These are phyloP conservation scores for Cutaneotrichosporon sp. DNA, from an alignment of 1,284 basidiomycete species.

Conservation along the genomic window DNA sequence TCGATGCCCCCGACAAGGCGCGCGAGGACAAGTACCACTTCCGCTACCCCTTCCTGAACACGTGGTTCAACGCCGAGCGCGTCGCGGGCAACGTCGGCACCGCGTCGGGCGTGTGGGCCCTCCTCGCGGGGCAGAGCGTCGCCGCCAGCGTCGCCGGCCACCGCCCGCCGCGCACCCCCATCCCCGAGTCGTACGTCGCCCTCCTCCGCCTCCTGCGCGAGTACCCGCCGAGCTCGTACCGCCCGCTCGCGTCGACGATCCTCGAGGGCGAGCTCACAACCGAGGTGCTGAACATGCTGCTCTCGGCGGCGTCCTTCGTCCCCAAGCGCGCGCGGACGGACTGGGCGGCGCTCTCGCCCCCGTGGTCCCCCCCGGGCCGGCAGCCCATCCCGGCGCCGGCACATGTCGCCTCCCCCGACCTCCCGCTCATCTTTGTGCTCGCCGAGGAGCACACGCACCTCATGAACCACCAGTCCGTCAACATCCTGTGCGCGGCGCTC, in stretches of 20 bases:
- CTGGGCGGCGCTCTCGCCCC: background rate
- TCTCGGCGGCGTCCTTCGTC: background rate
- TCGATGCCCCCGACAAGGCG: background rate
- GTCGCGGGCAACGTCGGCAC: slow-evolving; percentile 7
- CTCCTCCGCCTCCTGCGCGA: slow-evolving; percentile 10
- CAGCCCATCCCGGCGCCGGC: background rate
- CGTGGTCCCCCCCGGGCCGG: background rate
- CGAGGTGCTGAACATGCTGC: background rate
- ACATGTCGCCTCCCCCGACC: background rate
- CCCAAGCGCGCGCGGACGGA: background rate
- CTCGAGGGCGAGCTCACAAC: slow-evolving; percentile 5
- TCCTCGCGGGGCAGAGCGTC: background rate
- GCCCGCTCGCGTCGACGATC: background rate
- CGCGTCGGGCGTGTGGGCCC: slow-evolving; percentile 6
- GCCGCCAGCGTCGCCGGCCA: slow-evolving; percentile 8
- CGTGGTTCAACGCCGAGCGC: slow-evolving; percentile 16
- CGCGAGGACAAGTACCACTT: background rate
- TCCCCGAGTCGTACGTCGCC: background rate
- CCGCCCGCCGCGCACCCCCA: background rate
- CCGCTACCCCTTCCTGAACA: slow-evolving; percentile 2
- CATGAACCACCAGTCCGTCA: slow-evolving; percentile 4
- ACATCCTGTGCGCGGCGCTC: slow-evolving; percentile 3
- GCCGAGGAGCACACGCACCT: background rate
- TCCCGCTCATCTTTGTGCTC: background rate
- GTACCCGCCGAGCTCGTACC: slow-evolving; percentile 1